Base-by-base conservation (phyloP, 2,329 filamentous ascomycete species). In the Cladosporium halotolerans region DNA sequence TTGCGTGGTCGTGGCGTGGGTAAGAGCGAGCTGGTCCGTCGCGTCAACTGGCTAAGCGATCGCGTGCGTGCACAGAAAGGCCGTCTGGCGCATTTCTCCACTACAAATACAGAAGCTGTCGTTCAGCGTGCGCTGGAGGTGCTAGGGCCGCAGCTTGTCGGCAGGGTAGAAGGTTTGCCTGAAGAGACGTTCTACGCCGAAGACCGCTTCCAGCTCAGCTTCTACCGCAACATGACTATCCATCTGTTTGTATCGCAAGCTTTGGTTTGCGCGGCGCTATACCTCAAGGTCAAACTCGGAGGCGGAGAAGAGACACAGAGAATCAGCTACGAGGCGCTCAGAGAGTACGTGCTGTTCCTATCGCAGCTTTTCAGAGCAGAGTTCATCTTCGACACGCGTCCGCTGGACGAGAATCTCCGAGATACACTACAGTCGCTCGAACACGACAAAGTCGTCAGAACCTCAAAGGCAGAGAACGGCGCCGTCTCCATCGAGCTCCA, bases 151-250 rank as follows among this genome's bases (percentile, higher is more conserved):
- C 87, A 93, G 47, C 79, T 99, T 1, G 90, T 99, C 0, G 89
- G 91, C 4, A 76, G 85, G 4, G 79, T 95, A 0, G 80, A 85
- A 36, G 89, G 85, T 0, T 73, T 99, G 4, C 86, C 88, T 0
- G 93, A 99, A 68, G 88, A 89, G 14, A 97, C 93, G 0, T 97
- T 89, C 70, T 96, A 89, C 64, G 93, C 93, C 4, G 90, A 96
- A 38, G 93, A 99, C 69, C 82, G 75, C 50, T 99, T 99, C 75
- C 93, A 99, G 67, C 80, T 99, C 9, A 96, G 90, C 0, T 99
- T 99, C 71, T 99, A 99, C 72, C 85, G 93, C 49, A 99, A 99
- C 71, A 97, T 97, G 93, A 96, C 92, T 0, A 99, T 99, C 57
- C 93, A 99, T 67, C 80, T 99, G 4, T 99, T 99, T 70, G 93